These are phyloP conservation scores for Pythium brachiatum DNA, from an alignment of 352 stramenopile genomes.

Conservation along the genomic window DNA sequence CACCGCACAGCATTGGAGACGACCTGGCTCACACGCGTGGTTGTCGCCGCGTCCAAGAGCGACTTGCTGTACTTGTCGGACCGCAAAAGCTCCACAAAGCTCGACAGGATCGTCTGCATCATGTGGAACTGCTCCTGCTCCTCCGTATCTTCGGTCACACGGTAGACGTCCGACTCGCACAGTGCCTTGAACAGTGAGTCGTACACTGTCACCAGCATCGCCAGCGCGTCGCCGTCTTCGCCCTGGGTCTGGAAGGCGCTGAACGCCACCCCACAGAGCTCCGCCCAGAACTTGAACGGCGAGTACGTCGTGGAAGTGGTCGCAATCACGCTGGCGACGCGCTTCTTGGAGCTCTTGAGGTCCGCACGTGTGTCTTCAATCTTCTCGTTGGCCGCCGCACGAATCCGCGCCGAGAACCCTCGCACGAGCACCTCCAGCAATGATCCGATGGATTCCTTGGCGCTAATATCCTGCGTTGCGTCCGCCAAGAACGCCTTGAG, in stretches of 20 bases:
- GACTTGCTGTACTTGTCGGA: slow-evolving; percentile 1
- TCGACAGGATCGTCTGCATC: slow-evolving; percentile 73
- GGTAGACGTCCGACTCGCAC: slow-evolving; percentile 73
- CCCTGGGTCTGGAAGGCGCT: slow-evolving; percentile 34
- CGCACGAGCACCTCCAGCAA: slow-evolving; percentile 67
- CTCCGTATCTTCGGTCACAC: slow-evolving; percentile 82
- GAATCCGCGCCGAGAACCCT: slow-evolving; percentile 58
- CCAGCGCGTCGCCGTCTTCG: slow-evolving; percentile 7
- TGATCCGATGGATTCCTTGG: slow-evolving; percentile 50
- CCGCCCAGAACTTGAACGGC: slow-evolving; percentile 87
- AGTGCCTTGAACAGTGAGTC: slow-evolving; percentile 65
- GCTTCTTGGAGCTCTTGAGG: slow-evolving; percentile 75
- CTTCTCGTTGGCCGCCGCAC: slow-evolving; percentile 54
- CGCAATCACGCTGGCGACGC: slow-evolving; percentile 69
- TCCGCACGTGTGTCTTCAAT: slow-evolving; percentile 71
- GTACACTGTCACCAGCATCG: slow-evolving; percentile 48
- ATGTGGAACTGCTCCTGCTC: slow-evolving; percentile 75
- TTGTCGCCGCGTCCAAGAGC: background rate
- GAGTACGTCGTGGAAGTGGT: slow-evolving; percentile 72
- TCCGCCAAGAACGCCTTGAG: slow-evolving; percentile 56
- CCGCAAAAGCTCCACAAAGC: slow-evolving; percentile 38
- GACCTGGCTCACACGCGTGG: slow-evolving; percentile 37
- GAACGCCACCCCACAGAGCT: slow-evolving; percentile 66
- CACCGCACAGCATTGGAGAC: slow-evolving; percentile 63
- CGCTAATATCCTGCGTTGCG: slow-evolving; percentile 17